Conservation (phyloP, 106 monocot species). For the Acorus gramineus region DNA sequence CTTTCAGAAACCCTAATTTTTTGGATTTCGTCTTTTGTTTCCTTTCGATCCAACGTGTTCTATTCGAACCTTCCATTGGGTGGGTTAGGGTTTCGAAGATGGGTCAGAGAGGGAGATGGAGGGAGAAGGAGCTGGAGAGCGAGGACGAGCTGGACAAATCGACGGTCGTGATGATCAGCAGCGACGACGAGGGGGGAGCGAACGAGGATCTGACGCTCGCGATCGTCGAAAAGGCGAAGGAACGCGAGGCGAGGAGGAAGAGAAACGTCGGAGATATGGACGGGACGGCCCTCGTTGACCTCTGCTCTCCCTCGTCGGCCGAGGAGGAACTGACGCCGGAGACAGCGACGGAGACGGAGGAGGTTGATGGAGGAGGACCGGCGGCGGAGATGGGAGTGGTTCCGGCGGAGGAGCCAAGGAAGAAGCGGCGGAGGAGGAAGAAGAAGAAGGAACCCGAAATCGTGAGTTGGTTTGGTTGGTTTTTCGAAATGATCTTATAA, state of each 20-base stretch:
- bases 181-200: constrained; percentile 83
- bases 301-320: constrained; percentile 6
- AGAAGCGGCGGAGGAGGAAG: constrained; percentile 24
- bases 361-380: background rate
- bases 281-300: background rate
- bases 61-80: no score
- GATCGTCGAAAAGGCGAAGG: constrained; percentile 43
- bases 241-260: constrained; percentile 17
- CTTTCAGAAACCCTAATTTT: no score
- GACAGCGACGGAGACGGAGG: background rate
- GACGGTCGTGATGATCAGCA: constrained; percentile 21
- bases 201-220: constrained; percentile 63
- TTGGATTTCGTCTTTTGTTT: no score
- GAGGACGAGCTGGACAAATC: background rate
- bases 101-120: background rate
- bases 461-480: no score
- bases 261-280: background rate
- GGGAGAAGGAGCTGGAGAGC: constrained; percentile 4
- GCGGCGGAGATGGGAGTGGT: background rate
- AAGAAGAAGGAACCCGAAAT: constrained; percentile 6
- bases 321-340: constrained; percentile 3
- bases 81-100: no score
- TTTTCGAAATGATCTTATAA: no score
- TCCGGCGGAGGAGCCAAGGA: constrained; percentile 3
- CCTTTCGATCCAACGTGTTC: no score